Evolutionary conservation across 106 monocot genomes (phyloP), one percentile per base, ranked within the genome.

Genomic region (Vanilla planifolia): DNA sequence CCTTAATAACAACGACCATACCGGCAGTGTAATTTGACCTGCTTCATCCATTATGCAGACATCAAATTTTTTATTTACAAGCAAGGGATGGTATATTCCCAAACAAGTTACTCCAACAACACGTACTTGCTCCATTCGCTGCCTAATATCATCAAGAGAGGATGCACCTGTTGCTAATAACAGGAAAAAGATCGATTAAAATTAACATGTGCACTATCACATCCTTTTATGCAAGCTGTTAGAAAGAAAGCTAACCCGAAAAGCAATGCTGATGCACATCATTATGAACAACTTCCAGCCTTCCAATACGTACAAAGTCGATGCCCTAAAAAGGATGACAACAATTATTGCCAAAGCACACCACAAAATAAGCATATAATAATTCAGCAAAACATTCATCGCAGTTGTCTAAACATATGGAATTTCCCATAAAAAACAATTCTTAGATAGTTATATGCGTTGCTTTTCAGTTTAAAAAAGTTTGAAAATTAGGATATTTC

Each of bases 31-130:
- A 33, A 69, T 92, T 75, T 98, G 98, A 29, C 98, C 98, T 68
- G 98, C 98, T 70, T 98, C 98, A 69, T 98, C 98, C 84, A 92
- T 88, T 70, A 98, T 98, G 46, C 98, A 98, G 36, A 92, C 55
- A 63, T 98, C 98, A 63, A 98, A 98, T 33, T 69, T 82, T 65
- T 85, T 98, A 60, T 88, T 91, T 56, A 79, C 74, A 59, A 98
- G 84, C 51, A 98, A 77, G 21, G 98, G 81, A 59, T 92, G 91
- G 34, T 92, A 82, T 58, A 88, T 77, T 61, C 87, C 98, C 66
- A 92, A 78, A 64, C 98, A 98, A 19, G 98, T 98, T 15, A 80
- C 98, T 64, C 98, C 98, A 63, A 98, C 85, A 72, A 98, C 86
- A 48, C 68, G 84, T 16, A 75, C 79, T 68, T 73, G 53, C 32